Evolutionary conservation across 2,329 filamentous ascomycete species (phyloP).

Genomic region (Cladosporium halotolerans): DNA sequence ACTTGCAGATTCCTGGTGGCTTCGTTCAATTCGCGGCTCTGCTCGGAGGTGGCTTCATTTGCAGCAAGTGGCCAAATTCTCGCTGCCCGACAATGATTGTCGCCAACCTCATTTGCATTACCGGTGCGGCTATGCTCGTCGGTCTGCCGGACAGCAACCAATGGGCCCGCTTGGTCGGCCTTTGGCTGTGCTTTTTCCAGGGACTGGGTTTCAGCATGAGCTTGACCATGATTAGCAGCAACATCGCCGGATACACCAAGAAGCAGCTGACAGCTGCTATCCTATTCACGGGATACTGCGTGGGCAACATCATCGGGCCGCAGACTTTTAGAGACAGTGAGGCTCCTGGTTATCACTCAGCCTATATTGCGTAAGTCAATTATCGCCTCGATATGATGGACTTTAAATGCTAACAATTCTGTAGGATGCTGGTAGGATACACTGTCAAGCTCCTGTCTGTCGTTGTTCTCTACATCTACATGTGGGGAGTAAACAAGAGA

Average conservation of each 20-base stretch:
- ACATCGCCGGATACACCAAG: conserved; percentile 51
- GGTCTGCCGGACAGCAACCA: conserved; percentile 46
- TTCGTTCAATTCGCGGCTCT: conserved; percentile 52
- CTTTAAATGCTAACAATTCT: neutral
- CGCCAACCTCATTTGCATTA: conserved; percentile 51
- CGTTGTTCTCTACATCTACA: conserved; percentile 48
- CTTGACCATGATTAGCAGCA: conserved; percentile 48
- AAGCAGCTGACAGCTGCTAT: conserved; percentile 48
- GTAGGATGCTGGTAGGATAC: conserved; percentile 52
- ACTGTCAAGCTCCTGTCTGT: conserved; percentile 47
- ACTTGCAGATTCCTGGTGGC: conserved; percentile 56
- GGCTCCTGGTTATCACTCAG: conserved; percentile 13
- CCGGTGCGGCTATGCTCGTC: conserved; percentile 48
- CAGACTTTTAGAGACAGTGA: conserved; percentile 14
- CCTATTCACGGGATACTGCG: conserved; percentile 49
- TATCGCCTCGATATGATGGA: neutral
- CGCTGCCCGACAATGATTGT: conserved; percentile 52
- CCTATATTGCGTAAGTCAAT: conserved; percentile 19
- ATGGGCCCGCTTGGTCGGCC: conserved; percentile 52
- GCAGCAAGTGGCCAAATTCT: conserved; percentile 47
- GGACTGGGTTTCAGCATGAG: conserved; percentile 49
- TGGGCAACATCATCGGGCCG: conserved; percentile 36
- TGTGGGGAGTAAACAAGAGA: conserved; percentile 50
- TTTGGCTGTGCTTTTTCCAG: conserved; percentile 54
- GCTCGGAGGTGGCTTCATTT: conserved; percentile 46